These are phyloP conservation scores for Millerozyma miso DNA, from an alignment of 805 yeast genomes.

Conservation along the genomic window DNA sequence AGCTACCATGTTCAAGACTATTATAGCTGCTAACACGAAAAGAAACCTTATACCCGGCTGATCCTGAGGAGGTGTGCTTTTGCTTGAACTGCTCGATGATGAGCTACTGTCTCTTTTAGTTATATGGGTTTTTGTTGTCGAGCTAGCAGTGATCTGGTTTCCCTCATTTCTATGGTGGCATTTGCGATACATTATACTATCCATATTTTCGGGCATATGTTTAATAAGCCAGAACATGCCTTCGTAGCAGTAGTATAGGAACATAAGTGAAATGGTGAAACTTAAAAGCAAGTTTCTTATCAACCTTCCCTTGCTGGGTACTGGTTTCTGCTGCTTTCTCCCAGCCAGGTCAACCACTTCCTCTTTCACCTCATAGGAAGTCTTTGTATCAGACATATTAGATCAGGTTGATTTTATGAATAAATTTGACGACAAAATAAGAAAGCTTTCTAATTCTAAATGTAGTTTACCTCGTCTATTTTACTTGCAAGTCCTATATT, in stretches of 20 bases:
- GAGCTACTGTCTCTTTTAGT: background rate
- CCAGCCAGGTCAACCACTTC: background rate
- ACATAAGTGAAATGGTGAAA: no score
- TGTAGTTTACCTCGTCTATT: background rate
- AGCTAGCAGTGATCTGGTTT: background rate
- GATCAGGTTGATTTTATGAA: background rate
- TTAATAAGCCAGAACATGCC: no score
- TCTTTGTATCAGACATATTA: background rate
- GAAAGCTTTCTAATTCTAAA: background rate
- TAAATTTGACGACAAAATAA: no score
- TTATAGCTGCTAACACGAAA: slow-evolving; percentile 31
- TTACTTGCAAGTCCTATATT: background rate
- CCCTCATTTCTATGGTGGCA: background rate
- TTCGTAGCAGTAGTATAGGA: no score
- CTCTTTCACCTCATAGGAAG: background rate
- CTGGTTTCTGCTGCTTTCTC: background rate
- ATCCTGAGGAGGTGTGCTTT: slow-evolving; percentile 7
- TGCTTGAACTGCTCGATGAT: background rate
- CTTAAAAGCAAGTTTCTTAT: background rate
- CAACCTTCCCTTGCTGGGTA: background rate
- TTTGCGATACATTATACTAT: no score
- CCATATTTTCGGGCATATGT: no score
- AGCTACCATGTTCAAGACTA: slow-evolving; percentile 31
- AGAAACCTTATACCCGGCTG: slow-evolving; percentile 28
- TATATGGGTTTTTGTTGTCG: background rate